Conservation (phyloP, 345 rosid species). For the Citrus unshiu region DNA sequence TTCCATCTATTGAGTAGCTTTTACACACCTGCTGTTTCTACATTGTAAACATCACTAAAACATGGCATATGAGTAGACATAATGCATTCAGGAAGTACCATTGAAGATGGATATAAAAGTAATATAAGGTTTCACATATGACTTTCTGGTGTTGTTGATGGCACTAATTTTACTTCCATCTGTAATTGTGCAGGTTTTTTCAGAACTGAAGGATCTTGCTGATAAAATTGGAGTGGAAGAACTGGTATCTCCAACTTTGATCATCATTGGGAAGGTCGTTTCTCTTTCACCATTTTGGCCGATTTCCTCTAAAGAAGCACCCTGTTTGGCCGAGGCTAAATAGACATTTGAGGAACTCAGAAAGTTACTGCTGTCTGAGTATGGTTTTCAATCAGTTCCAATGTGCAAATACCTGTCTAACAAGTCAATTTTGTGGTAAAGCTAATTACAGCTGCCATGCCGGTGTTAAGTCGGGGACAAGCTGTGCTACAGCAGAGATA, state of each 20-base stretch:
- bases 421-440: background rate
- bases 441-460: background rate
- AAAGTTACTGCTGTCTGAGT: background rate
- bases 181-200: slow-evolving; percentile 56
- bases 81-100: background rate
- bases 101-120: background rate
- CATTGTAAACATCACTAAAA: background rate
- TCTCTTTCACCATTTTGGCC: slow-evolving; percentile 89
- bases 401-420: background rate
- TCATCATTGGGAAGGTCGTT: slow-evolving; percentile 84
- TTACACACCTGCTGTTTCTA: background rate
- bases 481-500: background rate
- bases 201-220: slow-evolving; percentile 75
- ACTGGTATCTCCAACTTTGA: slow-evolving; percentile 77
- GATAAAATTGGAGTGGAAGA: slow-evolving; percentile 50
- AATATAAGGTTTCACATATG: background rate
- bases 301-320: slow-evolving; percentile 32
- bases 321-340: slow-evolving; percentile 37
- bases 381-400: background rate
- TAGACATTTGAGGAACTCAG: slow-evolving; percentile 5
- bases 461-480: background rate
- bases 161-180: background rate
- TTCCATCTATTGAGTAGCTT: background rate
- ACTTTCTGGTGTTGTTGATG: background rate
- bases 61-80: background rate